A percentile compares a stretch with the other conserved stretches of the same genome.
Conservation (phyloP, 108 stramenopile genomes). For the Chaetoceros tenuissimus region DNA sequence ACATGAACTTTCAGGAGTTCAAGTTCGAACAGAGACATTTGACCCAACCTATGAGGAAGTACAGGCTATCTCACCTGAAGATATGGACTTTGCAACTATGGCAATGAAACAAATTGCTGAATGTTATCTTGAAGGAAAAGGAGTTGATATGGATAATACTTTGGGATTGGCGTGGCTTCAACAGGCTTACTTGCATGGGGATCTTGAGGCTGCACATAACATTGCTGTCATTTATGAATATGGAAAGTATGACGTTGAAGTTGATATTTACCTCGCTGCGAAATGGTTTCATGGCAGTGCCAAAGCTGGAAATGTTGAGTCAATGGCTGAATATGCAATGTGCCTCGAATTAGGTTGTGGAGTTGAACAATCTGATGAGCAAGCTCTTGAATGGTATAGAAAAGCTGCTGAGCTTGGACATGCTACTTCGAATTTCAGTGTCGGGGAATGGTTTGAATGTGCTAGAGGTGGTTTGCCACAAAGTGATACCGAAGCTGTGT, state of each 20-base stretch:
- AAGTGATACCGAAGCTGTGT: slow-evolving; percentile 73
- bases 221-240: slow-evolving; percentile 75
- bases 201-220: slow-evolving; percentile 60
- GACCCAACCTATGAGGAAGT: background rate
- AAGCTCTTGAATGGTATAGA: slow-evolving; percentile 81
- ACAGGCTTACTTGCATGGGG: slow-evolving; percentile 54
- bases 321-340: slow-evolving; percentile 79
- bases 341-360: slow-evolving; percentile 84
- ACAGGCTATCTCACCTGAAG: background rate
- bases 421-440: slow-evolving; percentile 57
- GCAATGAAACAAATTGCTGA: slow-evolving; percentile 53
- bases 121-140: slow-evolving; percentile 53
- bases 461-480: slow-evolving; percentile 68
- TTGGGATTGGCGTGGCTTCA: slow-evolving; percentile 63
- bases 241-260: slow-evolving; percentile 41
- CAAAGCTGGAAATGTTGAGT: slow-evolving; percentile 54
- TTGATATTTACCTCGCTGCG: slow-evolving; percentile 73
- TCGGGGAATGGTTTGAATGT: slow-evolving; percentile 81
- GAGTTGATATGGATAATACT: slow-evolving; percentile 22
- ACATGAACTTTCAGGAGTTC: slow-evolving; percentile 35
- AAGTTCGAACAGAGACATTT: slow-evolving; percentile 1
- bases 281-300: slow-evolving; percentile 78
- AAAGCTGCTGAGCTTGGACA: slow-evolving; percentile 71
- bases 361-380: slow-evolving; percentile 60
- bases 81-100: slow-evolving; percentile 9